These are phyloP conservation scores for Mercurialis annua DNA, from an alignment of 345 rosid genomes.

Conservation along the genomic window DNA sequence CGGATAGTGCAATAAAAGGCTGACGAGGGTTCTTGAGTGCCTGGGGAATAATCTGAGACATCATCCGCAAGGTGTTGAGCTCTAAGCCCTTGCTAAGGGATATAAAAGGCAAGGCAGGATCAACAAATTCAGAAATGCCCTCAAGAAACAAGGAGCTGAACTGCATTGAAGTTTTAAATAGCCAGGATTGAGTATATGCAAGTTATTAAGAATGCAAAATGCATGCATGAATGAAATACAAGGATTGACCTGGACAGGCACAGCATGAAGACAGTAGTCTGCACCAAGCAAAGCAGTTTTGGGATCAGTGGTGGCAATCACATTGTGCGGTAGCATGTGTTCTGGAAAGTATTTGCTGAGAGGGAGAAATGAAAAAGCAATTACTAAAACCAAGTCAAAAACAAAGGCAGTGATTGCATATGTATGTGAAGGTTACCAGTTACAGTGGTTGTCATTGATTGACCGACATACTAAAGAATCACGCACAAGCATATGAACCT, in stretches of 20 bases:
- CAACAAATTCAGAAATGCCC: slow-evolving; percentile 68
- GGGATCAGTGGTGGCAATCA: slow-evolving; percentile 74
- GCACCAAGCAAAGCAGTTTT: slow-evolving; percentile 69
- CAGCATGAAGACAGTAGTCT: slow-evolving; percentile 87
- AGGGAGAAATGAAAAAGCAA: slow-evolving; percentile 13
- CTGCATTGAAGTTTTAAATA: slow-evolving; percentile 47
- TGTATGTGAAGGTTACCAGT: slow-evolving; percentile 37
- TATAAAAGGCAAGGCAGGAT: slow-evolving; percentile 83
- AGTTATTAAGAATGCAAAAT: background rate
- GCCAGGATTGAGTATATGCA: slow-evolving; percentile 10
- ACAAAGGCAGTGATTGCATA: too few relatives aligned
- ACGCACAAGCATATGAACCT: slow-evolving; percentile 80
- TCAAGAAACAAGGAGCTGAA: slow-evolving; percentile 79
- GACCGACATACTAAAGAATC: slow-evolving; percentile 65
- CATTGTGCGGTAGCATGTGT: slow-evolving; percentile 73
- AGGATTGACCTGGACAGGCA: slow-evolving; percentile 77
- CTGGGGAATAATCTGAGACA: slow-evolving; percentile 88
- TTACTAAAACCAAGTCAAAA: background rate
- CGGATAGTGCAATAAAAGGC: slow-evolving; percentile 83
- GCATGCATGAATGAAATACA: background rate
- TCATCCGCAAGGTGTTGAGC: slow-evolving; percentile 83
- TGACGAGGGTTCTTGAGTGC: slow-evolving; percentile 72
- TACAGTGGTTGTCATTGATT: slow-evolving; percentile 55
- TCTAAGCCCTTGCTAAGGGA: slow-evolving; percentile 93
- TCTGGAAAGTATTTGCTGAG: slow-evolving; percentile 79